Evolutionary conservation across 768 basidiomycete species (phyloP), one percentile per base, ranked within the genome.

Genomic region (Cystofilobasidium capitatum): DNA sequence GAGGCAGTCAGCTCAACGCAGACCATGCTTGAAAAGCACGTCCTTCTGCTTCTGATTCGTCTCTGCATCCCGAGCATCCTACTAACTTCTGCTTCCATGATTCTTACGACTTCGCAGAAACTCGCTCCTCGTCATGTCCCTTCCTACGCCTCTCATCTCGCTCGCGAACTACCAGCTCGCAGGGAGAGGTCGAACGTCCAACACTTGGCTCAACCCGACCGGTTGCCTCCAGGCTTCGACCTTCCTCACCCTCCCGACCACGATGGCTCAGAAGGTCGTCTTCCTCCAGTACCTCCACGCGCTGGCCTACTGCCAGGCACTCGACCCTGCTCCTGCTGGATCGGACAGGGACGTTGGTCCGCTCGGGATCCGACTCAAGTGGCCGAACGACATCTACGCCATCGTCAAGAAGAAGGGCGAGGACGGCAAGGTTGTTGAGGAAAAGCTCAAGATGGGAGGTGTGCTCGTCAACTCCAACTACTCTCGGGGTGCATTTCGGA

Each of bases 361-460:
- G 16, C 78, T 83, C 2, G 80, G 80, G 17, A 83, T 96, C 14
- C 81, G 85, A 45, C 79, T 98, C 31, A 98, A 97, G 76, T 98
- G 96, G 96, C 96, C 94, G 24, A 98, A 98, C 73, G 96, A 98
- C 72, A 79, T 99, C 5, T 97, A 97, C 73, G 88, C 85, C 45
- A 72, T 75, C 10, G 71, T 17, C 71, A 74, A 66, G 73, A 79
- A 81, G 45, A 84, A 79, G 39, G 78, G 76, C 4, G 79, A 75
- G 2, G 79, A 79, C 6, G 71, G 78, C 24, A 83, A 84, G 71
- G 77, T 77, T 66, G 13, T 31, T 8, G 86, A 82, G 77, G 75
- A 75, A 7, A 70, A 65, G 39, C 73, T 75, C 31, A 98, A 99
- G 77, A 79, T 97, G 40, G 94, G 94, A 0, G 94, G 96, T 0